phyloP scores from a whole-genome alignment of 768 basidiomycete species.

The Lyophyllum semitale region DNA sequence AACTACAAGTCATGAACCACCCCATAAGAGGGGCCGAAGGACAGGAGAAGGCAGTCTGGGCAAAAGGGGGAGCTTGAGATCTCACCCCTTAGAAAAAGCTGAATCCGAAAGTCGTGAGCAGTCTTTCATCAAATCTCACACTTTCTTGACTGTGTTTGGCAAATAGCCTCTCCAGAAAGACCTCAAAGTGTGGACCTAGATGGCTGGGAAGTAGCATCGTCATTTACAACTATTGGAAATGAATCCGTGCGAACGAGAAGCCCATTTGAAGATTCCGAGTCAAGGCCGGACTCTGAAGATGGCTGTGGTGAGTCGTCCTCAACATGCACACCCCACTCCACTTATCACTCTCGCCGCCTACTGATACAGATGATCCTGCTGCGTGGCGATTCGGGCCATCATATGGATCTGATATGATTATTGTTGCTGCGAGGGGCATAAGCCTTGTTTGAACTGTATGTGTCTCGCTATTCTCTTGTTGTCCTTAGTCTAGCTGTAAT shows the following conservation, averaged over 20 bases:
- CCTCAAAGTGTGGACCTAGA: neutral
- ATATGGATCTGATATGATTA: slow-evolving; percentile 5
- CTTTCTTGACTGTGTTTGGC: slow-evolving; percentile 1
- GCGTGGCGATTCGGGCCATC: neutral
- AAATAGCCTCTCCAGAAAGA: slow-evolving; percentile 4
- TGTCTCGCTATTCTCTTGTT: neutral
- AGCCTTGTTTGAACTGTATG: too few species aligned
- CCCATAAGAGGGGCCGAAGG: neutral
- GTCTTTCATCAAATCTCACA: slow-evolving; percentile 1
- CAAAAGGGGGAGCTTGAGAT: slow-evolving; percentile 1
- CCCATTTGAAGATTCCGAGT: slow-evolving; percentile 1
- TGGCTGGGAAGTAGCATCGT: slow-evolving; percentile 1
- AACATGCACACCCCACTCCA: slow-evolving; percentile 1
- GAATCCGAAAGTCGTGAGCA: slow-evolving; percentile 1
- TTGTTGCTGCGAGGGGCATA: too few species aligned
- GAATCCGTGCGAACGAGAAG: slow-evolving; percentile 1
- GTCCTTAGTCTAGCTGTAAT: neutral
- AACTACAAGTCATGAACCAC: neutral
- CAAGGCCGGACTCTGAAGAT: neutral
- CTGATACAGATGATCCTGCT: slow-evolving; percentile 5
- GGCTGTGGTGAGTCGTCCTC: slow-evolving; percentile 2
- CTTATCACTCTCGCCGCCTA: neutral
- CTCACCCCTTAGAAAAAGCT: neutral
- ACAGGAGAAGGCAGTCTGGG: neutral
- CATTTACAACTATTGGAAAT: slow-evolving; percentile 1